A percentile compares a stretch with the other conserved stretches of the same genome.
These are phyloP conservation scores for Fragaria iinumae DNA, from an alignment of 306 rosid genomes.

Conservation along the genomic window DNA sequence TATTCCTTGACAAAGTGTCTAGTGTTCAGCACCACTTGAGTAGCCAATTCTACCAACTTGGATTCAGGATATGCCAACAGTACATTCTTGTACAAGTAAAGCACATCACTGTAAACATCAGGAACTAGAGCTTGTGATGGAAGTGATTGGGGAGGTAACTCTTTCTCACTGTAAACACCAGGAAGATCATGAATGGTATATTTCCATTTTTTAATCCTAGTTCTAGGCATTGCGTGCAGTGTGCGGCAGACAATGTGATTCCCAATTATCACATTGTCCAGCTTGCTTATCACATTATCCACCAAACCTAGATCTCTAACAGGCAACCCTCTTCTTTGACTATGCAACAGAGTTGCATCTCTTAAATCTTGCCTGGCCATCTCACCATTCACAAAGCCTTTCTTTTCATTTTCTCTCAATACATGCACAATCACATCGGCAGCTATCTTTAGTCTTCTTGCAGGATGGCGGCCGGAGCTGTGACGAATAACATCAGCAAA, in stretches of 20 bases:
- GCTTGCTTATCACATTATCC: constrained; percentile 74
- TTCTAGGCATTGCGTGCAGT: constrained; percentile 43
- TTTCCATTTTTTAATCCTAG: constrained; percentile 45
- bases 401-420: constrained; percentile 61
- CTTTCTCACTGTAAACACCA: constrained; percentile 9
- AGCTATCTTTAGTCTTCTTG: constrained; percentile 67
- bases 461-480: constrained; percentile 87
- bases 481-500: constrained; percentile 50
- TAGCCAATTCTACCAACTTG: constrained; percentile 52
- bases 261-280: constrained; percentile 70
- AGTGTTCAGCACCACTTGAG: constrained; percentile 60
- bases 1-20: constrained; percentile 78
- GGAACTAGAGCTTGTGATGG: constrained; percentile 38
- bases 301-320: constrained; percentile 83
- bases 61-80: constrained; percentile 61
- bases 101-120: constrained; percentile 62
- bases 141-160: constrained; percentile 12
- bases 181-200: constrained; percentile 59
- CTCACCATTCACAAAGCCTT: constrained; percentile 46
- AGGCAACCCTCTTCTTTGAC: constrained; percentile 39
- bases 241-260: constrained; percentile 64
- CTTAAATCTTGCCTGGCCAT: constrained; percentile 86
- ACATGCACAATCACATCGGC: constrained; percentile 80
- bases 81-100: constrained; percentile 60
- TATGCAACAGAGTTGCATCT: constrained; percentile 50